phyloP scores from a whole-genome alignment of 148 eudicot species.

The Drosera capensis region DNA sequence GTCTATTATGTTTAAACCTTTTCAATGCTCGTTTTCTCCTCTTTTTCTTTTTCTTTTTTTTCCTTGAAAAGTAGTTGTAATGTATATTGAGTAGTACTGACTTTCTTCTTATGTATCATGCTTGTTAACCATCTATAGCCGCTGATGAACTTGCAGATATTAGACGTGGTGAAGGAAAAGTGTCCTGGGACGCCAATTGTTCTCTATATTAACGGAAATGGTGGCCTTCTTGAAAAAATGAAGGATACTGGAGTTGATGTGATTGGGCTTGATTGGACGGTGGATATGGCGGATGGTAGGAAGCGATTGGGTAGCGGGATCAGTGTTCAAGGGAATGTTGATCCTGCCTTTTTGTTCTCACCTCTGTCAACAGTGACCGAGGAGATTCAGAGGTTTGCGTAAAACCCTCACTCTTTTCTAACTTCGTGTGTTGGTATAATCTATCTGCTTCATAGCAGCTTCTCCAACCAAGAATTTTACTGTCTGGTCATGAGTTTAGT shows the following conservation, averaged over 20 bases:
- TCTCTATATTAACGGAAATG: conserved; percentile 90
- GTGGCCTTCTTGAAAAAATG: conserved; percentile 89
- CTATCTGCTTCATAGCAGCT: too few species aligned
- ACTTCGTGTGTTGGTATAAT: too few species aligned
- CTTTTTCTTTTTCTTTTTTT: neutral
- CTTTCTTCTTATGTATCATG: neutral
- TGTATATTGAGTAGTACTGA: neutral
- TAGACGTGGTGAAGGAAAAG: conserved; percentile 39
- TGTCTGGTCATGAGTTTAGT: too few species aligned
- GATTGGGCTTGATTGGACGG: conserved; percentile 95
- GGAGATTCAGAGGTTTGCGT: conserved; percentile 74
- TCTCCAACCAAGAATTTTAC: too few species aligned
- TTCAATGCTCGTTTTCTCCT: too few species aligned
- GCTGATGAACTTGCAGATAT: conserved; percentile 39
- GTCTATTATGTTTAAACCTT: too few species aligned
- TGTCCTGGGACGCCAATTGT: conserved; percentile 89
- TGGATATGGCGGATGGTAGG: conserved; percentile 97
- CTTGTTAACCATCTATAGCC: neutral
- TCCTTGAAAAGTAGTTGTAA: conserved; percentile 1
- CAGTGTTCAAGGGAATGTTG: conserved; percentile 88
- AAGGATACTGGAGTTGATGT: conserved; percentile 84
- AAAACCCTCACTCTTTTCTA: neutral
- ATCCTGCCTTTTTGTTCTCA: conserved; percentile 72
- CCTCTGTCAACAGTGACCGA: conserved; percentile 72
- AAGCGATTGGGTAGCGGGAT: conserved; percentile 57